Evolutionary conservation across 2,329 filamentous ascomycete genomes (phyloP).

Genomic region (Berkeleyomyces rouxiae): DNA sequence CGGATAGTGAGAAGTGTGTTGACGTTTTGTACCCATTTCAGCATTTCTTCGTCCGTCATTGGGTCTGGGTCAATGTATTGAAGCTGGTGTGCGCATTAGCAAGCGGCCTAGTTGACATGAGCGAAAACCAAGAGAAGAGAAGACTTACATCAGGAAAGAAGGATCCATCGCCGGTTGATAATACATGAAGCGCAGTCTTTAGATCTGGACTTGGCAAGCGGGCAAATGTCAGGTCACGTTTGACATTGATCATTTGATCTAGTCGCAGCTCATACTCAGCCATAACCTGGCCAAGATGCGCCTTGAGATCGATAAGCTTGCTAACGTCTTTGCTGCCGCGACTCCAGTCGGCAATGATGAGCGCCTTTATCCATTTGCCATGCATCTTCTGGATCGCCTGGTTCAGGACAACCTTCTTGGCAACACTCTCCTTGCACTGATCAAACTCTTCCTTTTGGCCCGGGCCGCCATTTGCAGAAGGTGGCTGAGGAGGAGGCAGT

Average conservation of each 20-base stretch:
- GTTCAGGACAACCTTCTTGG: constrained; percentile 60
- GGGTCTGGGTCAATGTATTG: constrained; percentile 60
- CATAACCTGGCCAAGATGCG: constrained; percentile 51
- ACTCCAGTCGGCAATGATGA: constrained; percentile 85
- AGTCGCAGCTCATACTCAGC: constrained; percentile 43
- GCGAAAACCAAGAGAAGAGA: constrained; percentile 1
- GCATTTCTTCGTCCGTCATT: constrained; percentile 53
- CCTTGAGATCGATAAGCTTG: constrained; percentile 74
- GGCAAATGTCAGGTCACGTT: constrained; percentile 52
- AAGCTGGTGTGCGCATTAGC: constrained; percentile 35
- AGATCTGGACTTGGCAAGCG: constrained; percentile 82
- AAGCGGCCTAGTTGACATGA: neutral
- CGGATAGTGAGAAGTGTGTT: constrained; percentile 71
- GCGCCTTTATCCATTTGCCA: constrained; percentile 78
- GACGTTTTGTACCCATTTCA: constrained; percentile 61
- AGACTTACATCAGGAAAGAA: constrained; percentile 61
- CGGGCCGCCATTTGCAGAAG: constrained; percentile 26
- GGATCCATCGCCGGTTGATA: constrained; percentile 60
- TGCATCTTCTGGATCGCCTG: constrained; percentile 67
- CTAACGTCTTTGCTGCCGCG: constrained; percentile 62
- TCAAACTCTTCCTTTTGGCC: constrained; percentile 24
- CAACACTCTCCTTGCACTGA: constrained; percentile 45
- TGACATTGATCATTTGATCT: constrained; percentile 51
- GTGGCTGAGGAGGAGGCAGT: constrained; percentile 26
- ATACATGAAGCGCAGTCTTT: constrained; percentile 69